Conservation (phyloP, 768 basidiomycete species). For the Phaeotremella skinneri region DNA sequence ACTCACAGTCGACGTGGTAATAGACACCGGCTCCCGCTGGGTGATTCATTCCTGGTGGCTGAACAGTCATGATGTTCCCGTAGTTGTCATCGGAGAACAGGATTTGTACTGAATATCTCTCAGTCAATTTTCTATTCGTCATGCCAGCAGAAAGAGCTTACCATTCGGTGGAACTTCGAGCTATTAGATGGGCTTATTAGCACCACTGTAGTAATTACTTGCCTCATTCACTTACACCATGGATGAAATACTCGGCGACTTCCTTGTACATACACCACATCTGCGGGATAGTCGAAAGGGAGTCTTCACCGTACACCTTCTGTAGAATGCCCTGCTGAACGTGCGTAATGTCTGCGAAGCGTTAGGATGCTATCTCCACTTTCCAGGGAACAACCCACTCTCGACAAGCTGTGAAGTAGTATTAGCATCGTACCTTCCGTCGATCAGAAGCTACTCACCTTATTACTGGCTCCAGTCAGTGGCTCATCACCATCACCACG, state of each 20-base stretch:
- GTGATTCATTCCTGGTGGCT: conserved; percentile 59
- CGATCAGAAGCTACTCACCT: not conserved
- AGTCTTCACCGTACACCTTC: conserved; percentile 56
- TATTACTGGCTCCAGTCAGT: conserved; percentile 34
- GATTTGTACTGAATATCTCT: conserved; percentile 12
- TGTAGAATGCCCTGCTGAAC: conserved; percentile 65
- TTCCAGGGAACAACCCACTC: conserved; percentile 19
- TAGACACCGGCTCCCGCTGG: conserved; percentile 69
- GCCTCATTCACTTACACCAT: conserved; percentile 39
- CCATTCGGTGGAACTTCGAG: conserved; percentile 34
- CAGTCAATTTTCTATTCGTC: no score
- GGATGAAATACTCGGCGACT: conserved; percentile 63
- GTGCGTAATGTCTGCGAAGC: conserved; percentile 58
- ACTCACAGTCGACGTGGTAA: conserved; percentile 58
- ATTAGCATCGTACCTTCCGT: conserved; percentile 44
- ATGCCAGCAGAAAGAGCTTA: conserved; percentile 6
- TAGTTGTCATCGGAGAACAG: conserved; percentile 66
- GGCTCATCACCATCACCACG: conserved; percentile 58
- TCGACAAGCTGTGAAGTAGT: conserved; percentile 38
- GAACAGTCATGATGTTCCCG: conserved; percentile 69
- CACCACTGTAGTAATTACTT: no score
- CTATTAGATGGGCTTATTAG: conserved; percentile 9
- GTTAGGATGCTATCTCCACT: conserved; percentile 33
- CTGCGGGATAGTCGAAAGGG: conserved; percentile 59
- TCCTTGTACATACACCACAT: conserved; percentile 63